These are phyloP conservation scores for Tuber borchii DNA, from an alignment of 495 filamentous ascomycete species.

Conservation along the genomic window DNA sequence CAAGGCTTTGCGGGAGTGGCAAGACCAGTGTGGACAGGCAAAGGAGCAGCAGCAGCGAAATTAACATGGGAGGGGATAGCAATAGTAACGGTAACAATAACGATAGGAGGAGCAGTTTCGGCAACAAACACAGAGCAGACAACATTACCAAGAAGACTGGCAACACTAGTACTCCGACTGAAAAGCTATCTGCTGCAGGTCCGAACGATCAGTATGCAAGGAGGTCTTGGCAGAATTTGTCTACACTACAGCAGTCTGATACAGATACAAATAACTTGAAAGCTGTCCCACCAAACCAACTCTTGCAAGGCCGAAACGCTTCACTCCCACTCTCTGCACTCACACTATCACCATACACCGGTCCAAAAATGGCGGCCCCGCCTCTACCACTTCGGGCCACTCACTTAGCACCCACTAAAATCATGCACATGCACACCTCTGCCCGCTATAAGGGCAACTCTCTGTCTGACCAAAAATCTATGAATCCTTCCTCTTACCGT, in stretches of 20 bases:
- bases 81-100: background rate
- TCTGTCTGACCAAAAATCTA: slow-evolving; percentile 17
- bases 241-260: slow-evolving; percentile 6
- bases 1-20: slow-evolving; percentile 1
- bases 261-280: background rate
- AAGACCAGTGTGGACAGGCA: background rate
- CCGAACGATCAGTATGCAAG: slow-evolving; percentile 40
- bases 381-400: slow-evolving; percentile 30
- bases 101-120: background rate
- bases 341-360: slow-evolving; percentile 22
- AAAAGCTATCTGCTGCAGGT: slow-evolving; percentile 30
- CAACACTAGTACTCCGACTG: background rate
- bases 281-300: background rate
- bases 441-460: slow-evolving; percentile 39
- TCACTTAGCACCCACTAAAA: slow-evolving; percentile 35
- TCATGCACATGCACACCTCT: slow-evolving; percentile 34
- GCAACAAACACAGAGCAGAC: background rate
- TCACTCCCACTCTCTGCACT: slow-evolving; percentile 13
- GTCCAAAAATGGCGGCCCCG: slow-evolving; percentile 19
- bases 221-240: slow-evolving; percentile 25
- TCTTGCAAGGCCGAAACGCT: slow-evolving; percentile 1
- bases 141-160: background rate
- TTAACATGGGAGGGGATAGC: background rate
- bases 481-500: background rate
- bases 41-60: background rate